Conservation (phyloP, 2,329 filamentous ascomycete genomes). For the Cladobotryum protrusum region DNA sequence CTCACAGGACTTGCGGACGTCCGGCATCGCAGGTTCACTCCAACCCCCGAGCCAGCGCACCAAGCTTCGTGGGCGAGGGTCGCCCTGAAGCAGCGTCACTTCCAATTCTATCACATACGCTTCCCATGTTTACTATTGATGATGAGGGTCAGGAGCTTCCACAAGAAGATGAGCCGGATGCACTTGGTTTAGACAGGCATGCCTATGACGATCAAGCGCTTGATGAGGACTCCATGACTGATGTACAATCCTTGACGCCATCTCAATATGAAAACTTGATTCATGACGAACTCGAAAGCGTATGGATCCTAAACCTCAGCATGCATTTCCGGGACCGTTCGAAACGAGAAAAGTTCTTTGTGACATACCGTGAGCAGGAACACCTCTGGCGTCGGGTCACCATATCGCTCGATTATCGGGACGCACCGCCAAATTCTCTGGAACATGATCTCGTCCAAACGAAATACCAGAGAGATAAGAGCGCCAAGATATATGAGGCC, state of each 20-base stretch:
- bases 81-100: constrained; percentile 15
- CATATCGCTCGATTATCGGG: constrained; percentile 86
- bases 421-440: constrained; percentile 71
- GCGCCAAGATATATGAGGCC: constrained; percentile 84
- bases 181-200: not conserved
- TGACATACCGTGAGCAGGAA: constrained; percentile 81
- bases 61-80: constrained; percentile 33
- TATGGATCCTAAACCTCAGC: constrained; percentile 94
- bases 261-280: constrained; percentile 58
- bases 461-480: constrained; percentile 86
- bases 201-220: not conserved
- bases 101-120: constrained; percentile 13
- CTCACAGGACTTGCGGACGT: constrained; percentile 25
- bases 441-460: constrained; percentile 75
- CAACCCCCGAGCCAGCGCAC: constrained; percentile 42
- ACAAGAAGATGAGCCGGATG: not conserved
- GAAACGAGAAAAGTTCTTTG: constrained; percentile 93
- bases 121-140: constrained; percentile 13
- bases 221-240: constrained; percentile 24
- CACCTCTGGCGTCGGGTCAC: constrained; percentile 82
- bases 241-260: constrained; percentile 43
- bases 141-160: constrained; percentile 6
- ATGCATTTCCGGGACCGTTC: constrained; percentile 97
- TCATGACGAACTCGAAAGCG: constrained; percentile 74
- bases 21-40: constrained; percentile 16